Base-by-base conservation (phyloP, 2,329 filamentous ascomycete species). In the Beauveria pseudobassiana region DNA sequence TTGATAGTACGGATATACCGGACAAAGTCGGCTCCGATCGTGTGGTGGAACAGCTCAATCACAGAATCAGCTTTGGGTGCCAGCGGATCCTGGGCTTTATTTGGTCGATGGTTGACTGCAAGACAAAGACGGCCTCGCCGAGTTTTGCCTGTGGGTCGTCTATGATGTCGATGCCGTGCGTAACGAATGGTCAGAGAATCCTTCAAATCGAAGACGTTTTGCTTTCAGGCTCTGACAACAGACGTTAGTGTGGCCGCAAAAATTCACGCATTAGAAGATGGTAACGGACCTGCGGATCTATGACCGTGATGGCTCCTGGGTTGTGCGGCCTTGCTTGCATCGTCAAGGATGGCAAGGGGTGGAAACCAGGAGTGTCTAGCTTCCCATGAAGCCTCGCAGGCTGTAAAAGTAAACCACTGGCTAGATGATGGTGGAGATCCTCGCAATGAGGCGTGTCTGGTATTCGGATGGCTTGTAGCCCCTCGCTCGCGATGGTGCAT, bases 81-180 rank as follows among this genome's bases (percentile, higher is more conserved):
- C 2, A 71, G 70, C 5, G 64, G 65, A 7, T 66, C 20, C 28
- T 58, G 51, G 34, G 67, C 73, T 0, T 75, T 74, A 61, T 85
- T 80, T 0, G 83, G 80, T 1, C 81, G 65, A 61, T 87, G 85
- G 65, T 87, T 87, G 55, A 87, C 70, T 0, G 81, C 84, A 59
- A 83, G 51, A 87, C 81, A 65, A 84, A 87, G 6, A 87, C 79
- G 0, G 80, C 72, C 1, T 74, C 68, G 10, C 69, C 68, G 3
- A 63, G 63, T 2, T 70, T 42, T 52, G 59, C 66, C 2, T 76
- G 66, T 0, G 77, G 78, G 63, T 86, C 82, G 3, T 74, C 69
- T n/a, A 84, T 76, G 7, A 87, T 75, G 62, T 85, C 83, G 63
- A 87, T 83, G 1, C 85, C 85, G 64, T 87, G 85, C 0, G 84